Percentiles rank a stretch among this genome's conserved stretches.
Conservation (phyloP, 495 filamentous ascomycete species). For the Neohortaea acidophila region DNA sequence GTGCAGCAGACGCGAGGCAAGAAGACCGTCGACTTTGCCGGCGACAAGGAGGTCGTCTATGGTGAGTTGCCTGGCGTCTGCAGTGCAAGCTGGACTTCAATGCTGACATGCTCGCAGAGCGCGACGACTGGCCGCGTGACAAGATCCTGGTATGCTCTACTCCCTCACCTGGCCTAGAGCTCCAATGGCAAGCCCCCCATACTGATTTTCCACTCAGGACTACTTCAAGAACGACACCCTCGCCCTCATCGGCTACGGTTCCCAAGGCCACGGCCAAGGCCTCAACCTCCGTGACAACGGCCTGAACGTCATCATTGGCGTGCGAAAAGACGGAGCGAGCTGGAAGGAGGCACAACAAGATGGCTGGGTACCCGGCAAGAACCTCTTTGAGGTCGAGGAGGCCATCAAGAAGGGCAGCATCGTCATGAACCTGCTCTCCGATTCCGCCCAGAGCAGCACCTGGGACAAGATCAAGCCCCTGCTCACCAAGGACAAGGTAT, state of each 20-base stretch:
- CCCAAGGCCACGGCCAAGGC: slow-evolving; percentile 96
- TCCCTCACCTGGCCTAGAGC: not conserved
- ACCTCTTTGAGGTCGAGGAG: slow-evolving; percentile 93
- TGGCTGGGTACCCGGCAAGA: slow-evolving; percentile 95
- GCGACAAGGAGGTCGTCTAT: slow-evolving; percentile 79
- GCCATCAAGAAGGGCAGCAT: slow-evolving; percentile 88
- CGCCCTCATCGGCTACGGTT: slow-evolving; percentile 97
- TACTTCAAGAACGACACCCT: slow-evolving; percentile 99
- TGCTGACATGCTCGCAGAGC: slow-evolving; percentile 44
- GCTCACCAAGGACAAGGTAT: slow-evolving; percentile 90
- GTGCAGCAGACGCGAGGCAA: slow-evolving; percentile 58
- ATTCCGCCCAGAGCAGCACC: slow-evolving; percentile 94
- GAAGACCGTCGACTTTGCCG: slow-evolving; percentile 92
- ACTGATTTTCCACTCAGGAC: slow-evolving; percentile 38
- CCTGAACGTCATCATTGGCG: slow-evolving; percentile 94
- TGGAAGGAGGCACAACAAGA: slow-evolving; percentile 96
- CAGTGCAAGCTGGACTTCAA: not conserved
- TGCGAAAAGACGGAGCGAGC: slow-evolving; percentile 92
- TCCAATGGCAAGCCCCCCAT: not conserved
- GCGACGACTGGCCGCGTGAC: slow-evolving; percentile 93
- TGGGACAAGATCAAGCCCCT: slow-evolving; percentile 97
- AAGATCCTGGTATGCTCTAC: slow-evolving; percentile 66
- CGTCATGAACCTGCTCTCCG: slow-evolving; percentile 96
- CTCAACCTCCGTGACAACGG: slow-evolving; percentile 99
- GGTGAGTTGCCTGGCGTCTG: slow-evolving; percentile 40